Percentiles rank a stretch among this genome's conserved stretches.
phyloP scores from a whole-genome alignment of 2,329 filamentous ascomycete genomes.

The Neonectria coccinea region DNA sequence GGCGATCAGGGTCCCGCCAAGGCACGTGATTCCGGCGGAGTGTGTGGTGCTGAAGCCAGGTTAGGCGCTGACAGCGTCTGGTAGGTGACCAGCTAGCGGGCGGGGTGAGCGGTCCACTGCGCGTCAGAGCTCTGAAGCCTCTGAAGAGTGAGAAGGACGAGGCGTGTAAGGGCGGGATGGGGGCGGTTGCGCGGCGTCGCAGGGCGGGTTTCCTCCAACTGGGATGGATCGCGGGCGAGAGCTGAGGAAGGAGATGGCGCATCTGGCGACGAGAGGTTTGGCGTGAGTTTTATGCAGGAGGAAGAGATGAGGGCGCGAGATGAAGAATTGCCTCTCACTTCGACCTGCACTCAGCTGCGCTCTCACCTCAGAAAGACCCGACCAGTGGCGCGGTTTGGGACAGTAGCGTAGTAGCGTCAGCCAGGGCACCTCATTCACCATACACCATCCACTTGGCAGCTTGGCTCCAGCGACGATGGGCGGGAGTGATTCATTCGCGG shows the following conservation, averaged over 20 bases:
- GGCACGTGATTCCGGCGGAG: conserved; percentile 42
- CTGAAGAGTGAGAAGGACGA: neutral
- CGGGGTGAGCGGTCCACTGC: conserved; percentile 17
- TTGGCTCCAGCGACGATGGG: neutral
- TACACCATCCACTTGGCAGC: neutral
- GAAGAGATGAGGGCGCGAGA: neutral
- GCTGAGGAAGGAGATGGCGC: neutral
- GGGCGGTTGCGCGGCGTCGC: neutral
- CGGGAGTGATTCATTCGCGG: too few relatives aligned
- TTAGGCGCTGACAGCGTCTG: conserved; percentile 29
- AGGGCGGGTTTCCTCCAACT: neutral
- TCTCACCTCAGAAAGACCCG: neutral
- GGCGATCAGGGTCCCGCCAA: conserved; percentile 41
- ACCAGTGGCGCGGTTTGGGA: conserved; percentile 1
- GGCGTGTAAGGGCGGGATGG: neutral
- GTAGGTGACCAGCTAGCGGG: conserved; percentile 31
- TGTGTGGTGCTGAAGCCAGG: conserved; percentile 27
- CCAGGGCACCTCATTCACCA: neutral
- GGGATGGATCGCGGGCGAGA: neutral
- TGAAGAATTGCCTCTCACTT: conserved; percentile 3
- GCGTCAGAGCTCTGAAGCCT: conserved; percentile 6
- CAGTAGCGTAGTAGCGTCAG: conserved; percentile 1
- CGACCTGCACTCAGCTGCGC: conserved; percentile 1
- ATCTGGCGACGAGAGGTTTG: neutral
- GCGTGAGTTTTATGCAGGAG: conserved; percentile 4